Conservation (phyloP, 805 yeast species). For the Kazachstania taianensis region DNA sequence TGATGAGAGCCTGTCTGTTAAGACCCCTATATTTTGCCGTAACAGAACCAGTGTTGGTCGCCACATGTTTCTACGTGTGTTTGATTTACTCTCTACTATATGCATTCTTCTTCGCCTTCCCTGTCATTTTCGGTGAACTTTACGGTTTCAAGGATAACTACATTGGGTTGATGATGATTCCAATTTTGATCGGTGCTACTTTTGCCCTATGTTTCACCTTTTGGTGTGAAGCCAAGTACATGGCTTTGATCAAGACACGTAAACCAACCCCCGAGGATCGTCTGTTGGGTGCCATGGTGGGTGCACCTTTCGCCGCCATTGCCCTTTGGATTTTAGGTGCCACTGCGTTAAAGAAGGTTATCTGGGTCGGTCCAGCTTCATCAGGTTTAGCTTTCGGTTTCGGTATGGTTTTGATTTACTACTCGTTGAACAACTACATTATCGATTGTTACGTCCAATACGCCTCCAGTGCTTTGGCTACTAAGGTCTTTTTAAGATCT, state of each 20-base stretch:
- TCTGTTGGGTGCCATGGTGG: conserved; percentile 70
- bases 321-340: conserved; percentile 76
- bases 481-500: conserved; percentile 69
- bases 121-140: conserved; percentile 71
- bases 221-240: conserved; percentile 53
- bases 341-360: conserved; percentile 55
- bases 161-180: conserved; percentile 81
- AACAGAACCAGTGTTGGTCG: conserved; percentile 77
- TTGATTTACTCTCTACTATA: conserved; percentile 82
- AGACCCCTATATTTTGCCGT: conserved; percentile 71
- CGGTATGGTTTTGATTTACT: conserved; percentile 67
- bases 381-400: conserved; percentile 75
- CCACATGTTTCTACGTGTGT: conserved; percentile 79
- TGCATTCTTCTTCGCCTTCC: conserved; percentile 93
- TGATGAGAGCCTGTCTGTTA: conserved; percentile 59
- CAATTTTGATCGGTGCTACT: conserved; percentile 79
- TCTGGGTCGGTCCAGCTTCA: conserved; percentile 73
- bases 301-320: conserved; percentile 74
- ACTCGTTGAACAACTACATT: conserved; percentile 71
- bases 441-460: conserved; percentile 80
- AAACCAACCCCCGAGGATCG: conserved; percentile 72
- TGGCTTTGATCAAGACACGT: conserved; percentile 41
- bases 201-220: conserved; percentile 71
- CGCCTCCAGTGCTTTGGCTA: conserved; percentile 74
- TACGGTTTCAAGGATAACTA: conserved; percentile 70